A percentile compares a stretch with the other conserved stretches of the same genome.
Evolutionary conservation across 257 asterid genomes (phyloP).

Genomic region (Solanum dulcamara): DNA sequence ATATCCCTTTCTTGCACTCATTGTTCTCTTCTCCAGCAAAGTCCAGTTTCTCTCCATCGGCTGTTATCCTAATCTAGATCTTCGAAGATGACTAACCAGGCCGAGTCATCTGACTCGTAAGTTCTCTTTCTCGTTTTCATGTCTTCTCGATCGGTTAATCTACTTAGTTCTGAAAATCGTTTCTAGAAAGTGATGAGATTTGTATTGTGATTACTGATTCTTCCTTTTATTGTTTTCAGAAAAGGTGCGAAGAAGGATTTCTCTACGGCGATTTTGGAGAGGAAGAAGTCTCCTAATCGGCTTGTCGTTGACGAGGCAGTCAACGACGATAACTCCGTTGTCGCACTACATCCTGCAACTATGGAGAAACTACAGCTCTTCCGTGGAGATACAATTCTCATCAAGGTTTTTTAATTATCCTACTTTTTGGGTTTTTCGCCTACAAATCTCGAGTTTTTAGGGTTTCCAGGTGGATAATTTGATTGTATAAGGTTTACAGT

Average conservation of each 20-base stretch:
- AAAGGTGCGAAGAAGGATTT: slow-evolving; percentile 66
- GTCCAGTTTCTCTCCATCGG: not conserved
- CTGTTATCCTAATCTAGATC: not conserved
- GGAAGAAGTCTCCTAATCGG: slow-evolving; percentile 80
- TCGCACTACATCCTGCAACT: slow-evolving; percentile 61
- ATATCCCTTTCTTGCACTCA: not conserved
- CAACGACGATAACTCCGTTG: slow-evolving; percentile 79
- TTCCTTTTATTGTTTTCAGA: slow-evolving; percentile 18
- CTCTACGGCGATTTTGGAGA: slow-evolving; percentile 80
- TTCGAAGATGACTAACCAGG: slow-evolving; percentile 44
- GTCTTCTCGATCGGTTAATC: not conserved
- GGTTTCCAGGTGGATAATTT: not conserved
- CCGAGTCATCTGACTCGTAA: slow-evolving; percentile 80
- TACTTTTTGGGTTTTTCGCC: not conserved
- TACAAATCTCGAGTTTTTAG: not conserved
- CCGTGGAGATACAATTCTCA: slow-evolving; percentile 72
- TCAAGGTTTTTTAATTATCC: slow-evolving; percentile 31
- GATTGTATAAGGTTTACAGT: not conserved
- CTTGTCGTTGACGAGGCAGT: slow-evolving; percentile 83
- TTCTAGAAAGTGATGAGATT: not conserved
- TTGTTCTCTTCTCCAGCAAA: not conserved
- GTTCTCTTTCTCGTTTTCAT: slow-evolving; percentile 4
- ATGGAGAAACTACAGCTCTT: slow-evolving; percentile 89
- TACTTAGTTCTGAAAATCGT: not conserved
- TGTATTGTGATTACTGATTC: not conserved